A percentile compares a stretch with the other conserved stretches of the same genome.
These are phyloP conservation scores for Colletotrichum abscissum DNA, from an alignment of 2,329 filamentous ascomycete species.

Conservation along the genomic window DNA sequence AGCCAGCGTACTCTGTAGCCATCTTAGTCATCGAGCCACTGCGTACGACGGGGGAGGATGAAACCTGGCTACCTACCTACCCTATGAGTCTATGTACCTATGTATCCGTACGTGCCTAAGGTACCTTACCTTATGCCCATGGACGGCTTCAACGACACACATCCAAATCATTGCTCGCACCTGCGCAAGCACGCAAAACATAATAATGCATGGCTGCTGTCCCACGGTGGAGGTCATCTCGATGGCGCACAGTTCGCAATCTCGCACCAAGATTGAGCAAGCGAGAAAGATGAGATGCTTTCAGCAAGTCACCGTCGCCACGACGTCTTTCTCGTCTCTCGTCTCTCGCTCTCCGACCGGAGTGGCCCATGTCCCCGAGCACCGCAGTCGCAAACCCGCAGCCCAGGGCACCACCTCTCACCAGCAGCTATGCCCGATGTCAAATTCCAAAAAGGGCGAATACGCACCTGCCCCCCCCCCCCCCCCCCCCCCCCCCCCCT, in stretches of 20 bases:
- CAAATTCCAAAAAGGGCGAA: neutral
- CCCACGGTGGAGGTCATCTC: neutral
- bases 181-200: neutral
- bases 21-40: neutral
- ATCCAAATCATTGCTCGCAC: neutral
- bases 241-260: conserved; percentile 21
- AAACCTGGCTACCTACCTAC: neutral
- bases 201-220: neutral
- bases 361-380: conserved; percentile 10
- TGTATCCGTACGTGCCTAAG: neutral
- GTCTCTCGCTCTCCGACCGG: conserved; percentile 9
- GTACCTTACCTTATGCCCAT: neutral
- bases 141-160: neutral
- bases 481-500: neutral
- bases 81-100: no score
- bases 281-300: conserved; percentile 21
- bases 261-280: conserved; percentile 22
- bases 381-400: neutral
- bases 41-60: neutral
- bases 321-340: neutral
- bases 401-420: neutral
- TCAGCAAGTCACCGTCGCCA: neutral
- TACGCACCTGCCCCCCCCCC: neutral
- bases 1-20: neutral
- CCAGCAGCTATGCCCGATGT: neutral